Percentiles rank a stretch among this genome's conserved stretches.
phyloP scores from a whole-genome alignment of 2,329 filamentous ascomycete species.

The Diaporthe longicolla region DNA sequence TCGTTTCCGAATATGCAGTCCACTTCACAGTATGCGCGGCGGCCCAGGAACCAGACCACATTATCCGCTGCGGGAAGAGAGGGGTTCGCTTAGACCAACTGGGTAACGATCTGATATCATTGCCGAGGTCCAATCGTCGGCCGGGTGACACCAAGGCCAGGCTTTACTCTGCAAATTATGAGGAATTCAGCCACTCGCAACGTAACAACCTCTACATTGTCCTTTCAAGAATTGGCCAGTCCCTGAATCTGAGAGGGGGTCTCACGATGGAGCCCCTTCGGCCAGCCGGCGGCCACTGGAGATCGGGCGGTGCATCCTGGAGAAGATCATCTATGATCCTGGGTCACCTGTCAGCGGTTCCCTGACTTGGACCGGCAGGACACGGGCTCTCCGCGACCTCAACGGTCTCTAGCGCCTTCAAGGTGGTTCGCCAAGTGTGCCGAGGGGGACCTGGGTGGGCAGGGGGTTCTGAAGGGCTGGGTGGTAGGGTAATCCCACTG shows the following conservation, averaged over 20 bases:
- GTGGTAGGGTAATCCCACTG: not conserved
- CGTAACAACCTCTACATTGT: not conserved
- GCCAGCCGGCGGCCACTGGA: not conserved
- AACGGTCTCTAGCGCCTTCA: conserved; percentile 24
- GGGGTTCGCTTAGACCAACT: not conserved
- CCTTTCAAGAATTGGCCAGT: not conserved
- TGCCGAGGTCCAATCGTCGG: not conserved
- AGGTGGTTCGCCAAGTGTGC: conserved; percentile 21
- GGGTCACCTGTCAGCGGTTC: not conserved
- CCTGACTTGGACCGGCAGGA: not conserved
- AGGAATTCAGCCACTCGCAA: not conserved
- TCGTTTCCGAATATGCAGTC: not conserved
- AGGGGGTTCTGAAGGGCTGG: not conserved
- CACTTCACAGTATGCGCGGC: not conserved
- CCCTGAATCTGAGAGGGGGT: not conserved
- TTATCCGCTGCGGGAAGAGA: conserved; percentile 5
- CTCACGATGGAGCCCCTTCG: not conserved
- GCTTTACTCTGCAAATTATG: not conserved
- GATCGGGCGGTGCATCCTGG: conserved; percentile 18
- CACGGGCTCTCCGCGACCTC: conserved; percentile 19
- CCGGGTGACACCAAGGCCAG: not conserved
- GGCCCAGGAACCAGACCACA: not conserved
- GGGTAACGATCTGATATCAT: not conserved
- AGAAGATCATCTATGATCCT: conserved; percentile 14
- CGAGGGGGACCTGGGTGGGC: not conserved